A percentile compares a stretch with the other conserved stretches of the same genome.
phyloP scores from a whole-genome alignment of 371 early-diverging fungal species.

The Cokeromyces recurvatus region DNA sequence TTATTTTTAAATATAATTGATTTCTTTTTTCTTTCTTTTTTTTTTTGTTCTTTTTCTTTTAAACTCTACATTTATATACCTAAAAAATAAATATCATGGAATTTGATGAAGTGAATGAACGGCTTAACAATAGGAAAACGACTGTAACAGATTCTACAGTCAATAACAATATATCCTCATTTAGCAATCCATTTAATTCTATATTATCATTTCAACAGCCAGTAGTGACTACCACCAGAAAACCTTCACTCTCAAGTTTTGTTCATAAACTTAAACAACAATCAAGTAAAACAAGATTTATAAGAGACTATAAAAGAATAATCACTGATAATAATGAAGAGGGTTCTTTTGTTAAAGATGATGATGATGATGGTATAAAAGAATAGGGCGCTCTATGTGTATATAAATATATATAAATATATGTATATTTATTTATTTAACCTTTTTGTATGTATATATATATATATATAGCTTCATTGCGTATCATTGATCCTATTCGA shows the following conservation, averaged over 20 bases:
- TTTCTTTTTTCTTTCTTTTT: no score
- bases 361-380: neutral
- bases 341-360: neutral
- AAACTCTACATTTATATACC: neutral
- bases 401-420: neutral
- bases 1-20: no score
- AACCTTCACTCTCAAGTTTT: slow-evolving; percentile 16
- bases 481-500: slow-evolving; percentile 4
- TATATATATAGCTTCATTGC: slow-evolving; percentile 1
- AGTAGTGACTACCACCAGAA: neutral
- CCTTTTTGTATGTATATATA: no score
- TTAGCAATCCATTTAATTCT: no score
- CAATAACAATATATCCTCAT: no score
- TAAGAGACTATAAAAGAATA: slow-evolving; percentile 10
- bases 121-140: neutral
- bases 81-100: neutral
- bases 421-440: no score
- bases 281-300: slow-evolving; percentile 17
- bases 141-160: no score
- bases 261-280: slow-evolving; percentile 17
- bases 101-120: no score
- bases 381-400: neutral
- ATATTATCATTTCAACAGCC: no score
- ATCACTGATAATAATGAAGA: slow-evolving; percentile 1
- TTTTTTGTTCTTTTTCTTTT: no score